A percentile compares a stretch with the other conserved stretches of the same genome.
Evolutionary conservation across 129 eudicot species (phyloP).

Genomic region (Chrysanthemum seticuspe): DNA sequence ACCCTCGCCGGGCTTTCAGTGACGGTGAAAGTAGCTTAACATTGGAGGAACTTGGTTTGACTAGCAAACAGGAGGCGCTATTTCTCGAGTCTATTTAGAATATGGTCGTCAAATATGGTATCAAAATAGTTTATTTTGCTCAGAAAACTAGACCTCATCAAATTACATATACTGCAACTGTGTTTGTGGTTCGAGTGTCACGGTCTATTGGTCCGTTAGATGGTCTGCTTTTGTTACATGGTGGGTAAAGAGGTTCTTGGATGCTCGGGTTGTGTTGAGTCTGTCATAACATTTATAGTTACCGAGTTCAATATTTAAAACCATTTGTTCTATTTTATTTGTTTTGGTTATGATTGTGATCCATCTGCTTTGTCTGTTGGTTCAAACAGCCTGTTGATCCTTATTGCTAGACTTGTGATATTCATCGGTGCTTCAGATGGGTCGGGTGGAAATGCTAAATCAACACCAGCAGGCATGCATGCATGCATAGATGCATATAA

Average conservation of each 20-base stretch:
- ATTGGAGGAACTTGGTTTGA: slow-evolving; percentile 63
- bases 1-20: slow-evolving; percentile 66
- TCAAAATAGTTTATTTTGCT: slow-evolving; percentile 27
- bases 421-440: slow-evolving; percentile 7
- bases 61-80: slow-evolving; percentile 89
- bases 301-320: slow-evolving; percentile 12
- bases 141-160: slow-evolving; percentile 28
- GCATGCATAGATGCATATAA: too few relatives aligned
- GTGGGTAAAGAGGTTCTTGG: slow-evolving; percentile 18
- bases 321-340: not conserved
- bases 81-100: slow-evolving; percentile 65
- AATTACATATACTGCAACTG: slow-evolving; percentile 23
- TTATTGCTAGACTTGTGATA: too few relatives aligned
- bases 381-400: not conserved
- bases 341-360: not conserved
- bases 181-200: slow-evolving; percentile 17
- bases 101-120: not conserved
- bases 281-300: slow-evolving; percentile 24
- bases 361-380: not conserved
- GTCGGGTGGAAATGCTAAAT: not conserved
- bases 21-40: slow-evolving; percentile 56
- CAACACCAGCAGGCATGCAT: not conserved
- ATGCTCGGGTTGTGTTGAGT: slow-evolving; percentile 12
- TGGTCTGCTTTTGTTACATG: slow-evolving; percentile 17
- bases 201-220: slow-evolving; percentile 6